phyloP scores from a whole-genome alignment of 1,284 basidiomycete species.

The Jaminaea rosea region DNA sequence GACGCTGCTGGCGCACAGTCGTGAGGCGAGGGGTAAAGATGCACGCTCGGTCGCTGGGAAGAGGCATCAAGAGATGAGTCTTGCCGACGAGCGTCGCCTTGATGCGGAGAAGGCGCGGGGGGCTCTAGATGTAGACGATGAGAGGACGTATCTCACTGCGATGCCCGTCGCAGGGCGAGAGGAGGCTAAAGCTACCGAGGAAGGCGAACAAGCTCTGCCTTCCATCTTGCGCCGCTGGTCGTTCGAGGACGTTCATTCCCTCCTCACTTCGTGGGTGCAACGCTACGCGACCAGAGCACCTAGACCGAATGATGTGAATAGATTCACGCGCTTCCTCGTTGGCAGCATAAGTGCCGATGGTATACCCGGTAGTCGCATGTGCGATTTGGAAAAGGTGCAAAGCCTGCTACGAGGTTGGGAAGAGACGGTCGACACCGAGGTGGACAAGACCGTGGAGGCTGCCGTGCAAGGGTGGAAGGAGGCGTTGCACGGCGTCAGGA shows the following conservation, averaged over 20 bases:
- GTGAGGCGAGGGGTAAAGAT: background rate
- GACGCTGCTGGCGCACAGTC: background rate
- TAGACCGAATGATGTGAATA: background rate
- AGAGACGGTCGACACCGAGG: background rate
- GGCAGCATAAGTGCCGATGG: background rate
- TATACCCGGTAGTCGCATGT: background rate
- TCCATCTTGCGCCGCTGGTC: too few species aligned
- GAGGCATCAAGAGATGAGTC: constrained; percentile 1
- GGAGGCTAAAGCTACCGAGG: too few species aligned
- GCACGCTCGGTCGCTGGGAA: constrained; percentile 2
- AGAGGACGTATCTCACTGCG: too few species aligned
- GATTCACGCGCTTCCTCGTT: background rate
- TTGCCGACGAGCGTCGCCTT: constrained; percentile 1
- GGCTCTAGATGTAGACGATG: too few species aligned
- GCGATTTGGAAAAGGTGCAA: background rate
- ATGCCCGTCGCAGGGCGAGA: too few species aligned
- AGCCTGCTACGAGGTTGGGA: background rate
- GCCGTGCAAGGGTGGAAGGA: background rate
- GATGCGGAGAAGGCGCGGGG: background rate
- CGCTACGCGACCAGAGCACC: background rate
- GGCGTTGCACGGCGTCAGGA: background rate
- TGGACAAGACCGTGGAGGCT: background rate
- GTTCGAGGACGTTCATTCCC: background rate
- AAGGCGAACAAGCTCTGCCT: too few species aligned
- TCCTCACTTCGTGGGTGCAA: background rate